Evolutionary conservation across 495 filamentous ascomycete species (phyloP), one percentile per base, ranked within the genome.

Genomic region (Neurospora sp.): DNA sequence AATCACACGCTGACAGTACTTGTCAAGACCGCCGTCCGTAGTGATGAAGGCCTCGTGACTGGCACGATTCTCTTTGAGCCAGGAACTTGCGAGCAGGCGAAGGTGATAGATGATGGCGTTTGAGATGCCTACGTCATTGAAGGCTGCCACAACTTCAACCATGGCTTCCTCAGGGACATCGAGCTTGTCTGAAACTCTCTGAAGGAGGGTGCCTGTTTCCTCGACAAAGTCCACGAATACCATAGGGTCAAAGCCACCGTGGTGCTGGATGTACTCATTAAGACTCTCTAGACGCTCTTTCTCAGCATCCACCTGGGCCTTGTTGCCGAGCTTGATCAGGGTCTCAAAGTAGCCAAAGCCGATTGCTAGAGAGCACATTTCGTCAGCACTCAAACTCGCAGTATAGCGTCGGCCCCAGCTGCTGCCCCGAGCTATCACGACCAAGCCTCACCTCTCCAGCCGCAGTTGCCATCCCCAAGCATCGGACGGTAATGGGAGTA

Each of bases 401-500:
- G 38, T 34, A 39, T 37, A 19, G 24, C 17, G 43, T 71, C 54
- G 71, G 28, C 37, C 34, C 10, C 17, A 8, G 38, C 38, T n/a
- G 70, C 10, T 71, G n/a, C 31, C 21, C 17, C 13, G 70, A 31
- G 42, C 21, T 39, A 66, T 34, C 54, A 66, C 28, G 54, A 17
- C 36, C 62, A 24, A 34, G n/a, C 84, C 81, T 80, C 88, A 97
- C 95, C 96, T 91, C 96, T 88, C 95, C 96, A 99, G 76, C 96
- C 96, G 84, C 96, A 99, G 79, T 96, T 94, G 43, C 96, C 96
- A 83, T 99, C 96, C 28, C 96, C 94, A 80, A 90, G 91, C 82
- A 97, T 90, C 5, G 91, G 91, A 54, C 96, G 92, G 77, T 93
- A 96, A 77, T 94, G 90, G 19, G 93, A 92, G 79, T 96, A 97